Base-by-base conservation (phyloP, 768 basidiomycete species). In the Lentinus tigrinus region DNA sequence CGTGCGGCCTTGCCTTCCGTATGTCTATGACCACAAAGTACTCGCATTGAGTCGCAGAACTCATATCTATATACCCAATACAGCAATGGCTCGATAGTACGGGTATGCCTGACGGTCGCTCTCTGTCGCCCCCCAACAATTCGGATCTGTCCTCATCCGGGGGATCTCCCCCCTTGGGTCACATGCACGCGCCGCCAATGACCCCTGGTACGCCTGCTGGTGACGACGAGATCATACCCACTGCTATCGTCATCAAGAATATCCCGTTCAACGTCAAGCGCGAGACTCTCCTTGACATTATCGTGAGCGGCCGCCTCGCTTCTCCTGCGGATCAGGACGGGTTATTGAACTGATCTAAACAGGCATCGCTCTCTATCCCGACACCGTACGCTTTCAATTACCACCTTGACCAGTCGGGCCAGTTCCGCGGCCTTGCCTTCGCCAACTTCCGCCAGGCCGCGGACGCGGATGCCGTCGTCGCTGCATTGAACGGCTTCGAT, bases 361-460 rank as follows among this genome's bases (percentile, higher is more conserved):
- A 95, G 93, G 86, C 88, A 68, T 95, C 95, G 53, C 77, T 99
- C 63, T 82, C 89, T 42, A 96, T 98, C 70, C 95, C 95, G 58
- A 91, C 95, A 14, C 97, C 97, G 38, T 98, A 98, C 74, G 97
- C 97, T 27, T 99, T 99, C 84, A 99, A 99, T 75, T 99, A 98
- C 72, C 97, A 99, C 73, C 85, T 96, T 69, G 95, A 98, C 75
- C 92, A 93, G 66, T 88, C 91, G 69, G 95, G 95, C 65, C 88
- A 93, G 42, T 99, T 99, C 83, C 89, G 97, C 60, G 97, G 97
- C 19, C 76, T 99, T 52, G 97, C 97, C 13, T 99, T 99, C 73
- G 97, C 97, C 70, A 99, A 99, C 73, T 99, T 98, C 77, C 87
- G 95, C 54, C 89, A 91, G 65, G 76, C 95, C 10, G 81, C 77